phyloP scores from a whole-genome alignment of 495 filamentous ascomycete species.

The Penicillium steckii region DNA sequence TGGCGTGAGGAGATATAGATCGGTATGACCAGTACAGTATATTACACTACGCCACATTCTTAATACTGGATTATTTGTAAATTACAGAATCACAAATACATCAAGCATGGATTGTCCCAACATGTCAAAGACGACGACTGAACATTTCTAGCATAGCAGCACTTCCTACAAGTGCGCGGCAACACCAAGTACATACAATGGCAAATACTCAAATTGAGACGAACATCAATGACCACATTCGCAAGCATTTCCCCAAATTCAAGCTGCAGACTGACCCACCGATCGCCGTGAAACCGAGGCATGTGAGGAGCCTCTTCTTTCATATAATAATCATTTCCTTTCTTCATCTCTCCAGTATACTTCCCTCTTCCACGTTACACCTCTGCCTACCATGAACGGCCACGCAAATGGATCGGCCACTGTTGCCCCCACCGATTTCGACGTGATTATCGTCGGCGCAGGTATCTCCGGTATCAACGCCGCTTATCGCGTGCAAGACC shows the following conservation, averaged over 20 bases:
- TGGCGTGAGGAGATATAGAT: too few relatives aligned
- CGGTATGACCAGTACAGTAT: not conserved
- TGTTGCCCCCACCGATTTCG: slow-evolving; percentile 27
- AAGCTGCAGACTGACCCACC: not conserved
- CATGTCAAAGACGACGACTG: too few relatives aligned
- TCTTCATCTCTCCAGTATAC: not conserved
- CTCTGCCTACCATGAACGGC: slow-evolving; percentile 22
- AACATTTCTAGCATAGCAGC: too few relatives aligned
- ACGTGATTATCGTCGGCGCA: slow-evolving; percentile 70
- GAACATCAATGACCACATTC: too few relatives aligned
- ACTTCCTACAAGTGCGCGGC: too few relatives aligned
- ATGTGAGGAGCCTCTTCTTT: slow-evolving; percentile 14
- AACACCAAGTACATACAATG: too few relatives aligned
- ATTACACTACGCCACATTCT: not conserved
- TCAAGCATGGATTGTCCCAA: too few relatives aligned
- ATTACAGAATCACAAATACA: too few relatives aligned
- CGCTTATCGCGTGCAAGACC: slow-evolving; percentile 64
- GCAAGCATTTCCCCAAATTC: too few relatives aligned
- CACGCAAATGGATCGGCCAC: slow-evolving; percentile 13
- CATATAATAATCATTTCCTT: not conserved
- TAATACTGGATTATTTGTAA: too few relatives aligned
- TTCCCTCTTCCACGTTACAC: not conserved
- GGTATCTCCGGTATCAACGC: slow-evolving; percentile 77
- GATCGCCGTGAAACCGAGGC: slow-evolving; percentile 29
- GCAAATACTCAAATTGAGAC: too few relatives aligned